Conservation (phyloP, 495 filamentous ascomycete species). For the Aspergillus funiculosus region DNA sequence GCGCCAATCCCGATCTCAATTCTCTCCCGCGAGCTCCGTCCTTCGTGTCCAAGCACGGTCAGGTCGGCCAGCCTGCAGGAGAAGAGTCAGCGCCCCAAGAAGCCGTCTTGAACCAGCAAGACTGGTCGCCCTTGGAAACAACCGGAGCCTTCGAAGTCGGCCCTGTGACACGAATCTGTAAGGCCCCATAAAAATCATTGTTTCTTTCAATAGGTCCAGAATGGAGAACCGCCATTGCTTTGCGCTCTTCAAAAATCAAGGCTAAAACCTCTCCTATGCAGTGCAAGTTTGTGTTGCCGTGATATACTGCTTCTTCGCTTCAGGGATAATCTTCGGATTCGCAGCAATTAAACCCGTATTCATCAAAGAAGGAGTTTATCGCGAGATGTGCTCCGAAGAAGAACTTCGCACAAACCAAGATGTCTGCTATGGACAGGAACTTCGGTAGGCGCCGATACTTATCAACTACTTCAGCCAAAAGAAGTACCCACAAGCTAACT, state of each 20-base stretch:
- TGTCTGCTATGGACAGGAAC: conserved; percentile 70
- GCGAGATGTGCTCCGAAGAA: conserved; percentile 52
- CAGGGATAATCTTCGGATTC: conserved; percentile 73
- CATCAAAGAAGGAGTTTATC: conserved; percentile 69
- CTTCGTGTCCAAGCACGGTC: conserved; percentile 21
- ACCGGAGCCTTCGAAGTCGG: conserved; percentile 67
- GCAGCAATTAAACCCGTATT: conserved; percentile 80
- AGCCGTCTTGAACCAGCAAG: conserved; percentile 3
- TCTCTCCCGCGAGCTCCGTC: conserved; percentile 24
- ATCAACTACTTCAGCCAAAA: background rate
- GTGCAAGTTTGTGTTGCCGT: conserved; percentile 52
- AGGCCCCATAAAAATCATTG: conserved; percentile 17
- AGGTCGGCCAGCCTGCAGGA: conserved; percentile 3
- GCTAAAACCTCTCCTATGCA: conserved; percentile 14
- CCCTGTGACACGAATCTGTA: conserved; percentile 57
- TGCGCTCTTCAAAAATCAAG: too few species aligned
- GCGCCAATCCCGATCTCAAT: conserved; percentile 24
- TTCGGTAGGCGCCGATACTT: conserved; percentile 45
- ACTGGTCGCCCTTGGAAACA: conserved; percentile 29
- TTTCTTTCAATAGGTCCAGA: too few species aligned
- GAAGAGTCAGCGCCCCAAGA: conserved; percentile 9
- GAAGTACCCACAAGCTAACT: conserved; percentile 8
- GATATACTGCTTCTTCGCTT: conserved; percentile 74
- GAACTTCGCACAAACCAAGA: conserved; percentile 55
- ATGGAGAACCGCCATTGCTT: too few species aligned